Conservation (phyloP, 306 rosid species). For the Prunus campanulata region DNA sequence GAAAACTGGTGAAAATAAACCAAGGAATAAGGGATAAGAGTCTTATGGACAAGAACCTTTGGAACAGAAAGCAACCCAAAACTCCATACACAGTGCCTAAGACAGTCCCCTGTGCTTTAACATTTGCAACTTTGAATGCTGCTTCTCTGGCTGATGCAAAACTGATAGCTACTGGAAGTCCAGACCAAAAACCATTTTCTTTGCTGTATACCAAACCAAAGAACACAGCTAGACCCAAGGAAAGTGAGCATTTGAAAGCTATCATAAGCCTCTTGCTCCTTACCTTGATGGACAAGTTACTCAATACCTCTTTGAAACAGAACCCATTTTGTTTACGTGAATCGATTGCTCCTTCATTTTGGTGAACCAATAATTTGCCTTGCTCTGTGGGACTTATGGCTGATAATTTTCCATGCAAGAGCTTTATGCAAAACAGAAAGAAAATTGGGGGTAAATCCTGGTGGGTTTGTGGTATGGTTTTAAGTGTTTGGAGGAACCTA, state of each 20-base stretch:
- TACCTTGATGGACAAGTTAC: conserved; percentile 12
- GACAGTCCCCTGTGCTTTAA: conserved; percentile 66
- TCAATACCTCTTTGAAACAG: conserved; percentile 8
- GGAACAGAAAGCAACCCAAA: conserved; percentile 51
- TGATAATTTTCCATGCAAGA: conserved; percentile 33
- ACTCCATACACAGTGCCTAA: conserved; percentile 67
- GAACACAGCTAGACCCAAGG: conserved; percentile 57
- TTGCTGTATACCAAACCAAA: conserved; percentile 57
- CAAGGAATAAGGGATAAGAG: conserved; percentile 66
- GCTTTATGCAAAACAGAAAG: conserved; percentile 56
- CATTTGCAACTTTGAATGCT: conserved; percentile 54
- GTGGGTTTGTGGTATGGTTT: conserved; percentile 36
- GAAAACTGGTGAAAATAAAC: conserved; percentile 64
- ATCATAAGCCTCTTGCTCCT: conserved; percentile 28
- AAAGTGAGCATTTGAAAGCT: conserved; percentile 48
- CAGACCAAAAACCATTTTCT: conserved; percentile 58
- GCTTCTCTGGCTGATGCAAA: conserved; percentile 52
- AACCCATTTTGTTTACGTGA: conserved; percentile 9
- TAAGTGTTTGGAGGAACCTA: conserved; percentile 44
- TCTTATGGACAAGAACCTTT: conserved; percentile 32
- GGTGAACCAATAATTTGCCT: not conserved
- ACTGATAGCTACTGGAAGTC: conserved; percentile 62
- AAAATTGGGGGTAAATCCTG: conserved; percentile 49
- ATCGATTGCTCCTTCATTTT: not conserved
- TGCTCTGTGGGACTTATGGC: not conserved